Percentiles rank a stretch among this genome's conserved stretches.
These are phyloP conservation scores for Vigna mungo DNA, from an alignment of 306 rosid species.

Conservation along the genomic window DNA sequence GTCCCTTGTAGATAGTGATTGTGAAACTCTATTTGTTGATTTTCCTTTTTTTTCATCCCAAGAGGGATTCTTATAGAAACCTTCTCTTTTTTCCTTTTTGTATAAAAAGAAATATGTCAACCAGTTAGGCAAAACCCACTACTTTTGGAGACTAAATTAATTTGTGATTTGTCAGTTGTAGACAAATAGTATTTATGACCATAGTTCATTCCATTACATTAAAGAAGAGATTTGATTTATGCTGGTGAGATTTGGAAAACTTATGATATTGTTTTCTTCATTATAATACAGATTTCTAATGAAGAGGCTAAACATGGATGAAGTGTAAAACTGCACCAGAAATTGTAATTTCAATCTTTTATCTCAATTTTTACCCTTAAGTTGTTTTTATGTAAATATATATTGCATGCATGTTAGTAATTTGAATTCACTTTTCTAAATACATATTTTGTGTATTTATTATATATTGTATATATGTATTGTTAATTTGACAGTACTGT, in stretches of 20 bases:
- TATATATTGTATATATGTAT: no score
- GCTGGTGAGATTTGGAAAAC: constrained; percentile 10
- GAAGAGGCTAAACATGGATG: constrained; percentile 63
- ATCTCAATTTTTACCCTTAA: no score
- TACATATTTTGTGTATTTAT: no score
- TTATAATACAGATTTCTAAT: constrained; percentile 73
- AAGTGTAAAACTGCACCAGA: no score
- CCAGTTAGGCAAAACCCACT: not conserved
- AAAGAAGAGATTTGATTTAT: not conserved
- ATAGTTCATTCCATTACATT: constrained; percentile 5
- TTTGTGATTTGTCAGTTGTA: constrained; percentile 24
- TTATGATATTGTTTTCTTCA: constrained; percentile 22
- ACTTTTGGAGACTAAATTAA: constrained; percentile 23
- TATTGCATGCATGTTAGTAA: no score
- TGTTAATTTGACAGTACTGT: no score
- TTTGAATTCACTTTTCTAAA: no score
- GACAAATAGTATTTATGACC: not conserved
- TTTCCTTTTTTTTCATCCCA: not conserved
- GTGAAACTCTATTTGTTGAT: not conserved
- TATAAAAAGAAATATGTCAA: not conserved
- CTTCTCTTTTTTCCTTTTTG: not conserved
- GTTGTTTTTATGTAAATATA: no score
- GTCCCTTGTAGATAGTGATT: not conserved
- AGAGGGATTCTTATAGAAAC: not conserved
- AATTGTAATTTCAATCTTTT: no score